phyloP scores from a whole-genome alignment of 176 grass and related monocot genomes.

The Phoenix roebelenii region DNA sequence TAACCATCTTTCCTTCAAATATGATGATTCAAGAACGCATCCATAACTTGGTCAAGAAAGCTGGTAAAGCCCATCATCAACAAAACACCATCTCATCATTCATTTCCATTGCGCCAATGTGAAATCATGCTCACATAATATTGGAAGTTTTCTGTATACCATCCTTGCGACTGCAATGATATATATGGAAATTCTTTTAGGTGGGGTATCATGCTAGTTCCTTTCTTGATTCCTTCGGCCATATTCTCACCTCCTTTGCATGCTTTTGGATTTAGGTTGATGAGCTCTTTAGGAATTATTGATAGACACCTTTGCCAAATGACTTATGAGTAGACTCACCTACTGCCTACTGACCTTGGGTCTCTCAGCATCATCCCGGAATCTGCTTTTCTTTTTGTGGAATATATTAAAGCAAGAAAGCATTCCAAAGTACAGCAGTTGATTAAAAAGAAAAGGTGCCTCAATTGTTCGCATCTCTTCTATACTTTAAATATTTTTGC shows the following conservation, averaged over 20 bases:
- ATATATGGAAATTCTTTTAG: too few relatives aligned
- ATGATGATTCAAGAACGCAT: too few relatives aligned
- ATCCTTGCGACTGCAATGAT: too few relatives aligned
- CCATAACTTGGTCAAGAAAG: too few relatives aligned
- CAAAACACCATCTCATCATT: too few relatives aligned
- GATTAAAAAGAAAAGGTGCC: conserved; percentile 12
- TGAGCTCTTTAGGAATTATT: conserved; percentile 30
- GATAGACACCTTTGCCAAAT: conserved; percentile 15
- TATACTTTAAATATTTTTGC: background rate
- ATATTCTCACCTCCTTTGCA: conserved; percentile 28
- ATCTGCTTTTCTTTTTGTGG: conserved; percentile 35
- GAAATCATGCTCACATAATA: too few relatives aligned
- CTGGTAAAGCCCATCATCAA: too few relatives aligned
- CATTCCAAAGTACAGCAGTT: conserved; percentile 12
- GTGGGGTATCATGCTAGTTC: conserved; percentile 1
- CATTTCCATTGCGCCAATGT: too few relatives aligned
- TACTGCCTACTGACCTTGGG: conserved; percentile 2
- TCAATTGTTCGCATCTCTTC: conserved; percentile 5
- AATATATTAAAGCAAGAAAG: conserved; percentile 41
- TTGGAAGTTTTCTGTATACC: too few relatives aligned
- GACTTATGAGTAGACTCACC: background rate
- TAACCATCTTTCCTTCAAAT: too few relatives aligned
- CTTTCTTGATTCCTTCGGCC: conserved; percentile 29
- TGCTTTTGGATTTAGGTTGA: conserved; percentile 24
- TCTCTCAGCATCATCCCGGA: conserved; percentile 24